These are phyloP conservation scores for Heracleum sosnowskyi DNA, from an alignment of 129 eudicot species.

Conservation along the genomic window DNA sequence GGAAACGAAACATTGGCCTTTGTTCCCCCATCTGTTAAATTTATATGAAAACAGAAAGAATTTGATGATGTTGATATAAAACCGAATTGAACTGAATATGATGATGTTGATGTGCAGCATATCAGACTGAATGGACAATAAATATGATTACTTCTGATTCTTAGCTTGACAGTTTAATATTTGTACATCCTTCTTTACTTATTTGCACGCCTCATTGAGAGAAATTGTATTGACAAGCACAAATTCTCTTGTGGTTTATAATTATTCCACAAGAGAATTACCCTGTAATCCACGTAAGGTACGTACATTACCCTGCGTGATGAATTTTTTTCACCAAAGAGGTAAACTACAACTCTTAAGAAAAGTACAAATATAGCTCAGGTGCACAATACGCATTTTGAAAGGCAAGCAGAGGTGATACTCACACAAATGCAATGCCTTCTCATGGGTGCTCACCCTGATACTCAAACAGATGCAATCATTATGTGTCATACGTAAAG, in stretches of 20 bases:
- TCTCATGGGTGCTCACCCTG: background rate
- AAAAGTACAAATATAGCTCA: background rate
- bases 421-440: background rate
- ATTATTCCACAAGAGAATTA: too few species aligned
- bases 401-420: background rate
- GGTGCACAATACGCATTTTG: too few species aligned
- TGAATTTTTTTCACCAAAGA: background rate
- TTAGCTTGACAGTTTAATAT: conserved; percentile 4
- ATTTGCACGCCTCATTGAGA: conserved; percentile 16
- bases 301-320: background rate
- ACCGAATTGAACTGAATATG: background rate
- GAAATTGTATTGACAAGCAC: background rate
- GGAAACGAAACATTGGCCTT: conserved; percentile 47
- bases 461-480: background rate
- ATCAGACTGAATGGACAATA: conserved; percentile 11
- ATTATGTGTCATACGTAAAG: too few species aligned
- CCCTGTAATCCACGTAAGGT: background rate
- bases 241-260: background rate
- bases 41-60: background rate
- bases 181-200: background rate
- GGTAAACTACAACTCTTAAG: background rate
- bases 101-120: conserved; percentile 16
- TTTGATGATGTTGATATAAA: background rate
- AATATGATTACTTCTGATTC: conserved; percentile 33
- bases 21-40: conserved; percentile 45